Percentiles rank a stretch among this genome's conserved stretches.
These are phyloP conservation scores for Mollisiaceae sp. DNA, from an alignment of 2,329 filamentous ascomycete species.

Conservation along the genomic window DNA sequence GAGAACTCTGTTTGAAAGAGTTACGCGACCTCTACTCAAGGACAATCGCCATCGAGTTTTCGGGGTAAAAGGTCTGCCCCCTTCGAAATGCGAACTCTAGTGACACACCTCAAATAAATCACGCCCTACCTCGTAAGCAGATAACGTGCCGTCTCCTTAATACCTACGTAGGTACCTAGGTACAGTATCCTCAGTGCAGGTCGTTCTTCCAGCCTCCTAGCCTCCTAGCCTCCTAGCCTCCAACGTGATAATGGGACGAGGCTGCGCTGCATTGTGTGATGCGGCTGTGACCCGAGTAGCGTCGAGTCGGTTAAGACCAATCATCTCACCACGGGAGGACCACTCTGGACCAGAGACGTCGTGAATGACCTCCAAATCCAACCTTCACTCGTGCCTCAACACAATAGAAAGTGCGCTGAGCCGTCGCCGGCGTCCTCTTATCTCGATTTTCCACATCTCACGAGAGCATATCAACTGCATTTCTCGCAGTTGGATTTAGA, in stretches of 20 bases:
- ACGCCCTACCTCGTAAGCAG: neutral
- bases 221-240: neutral
- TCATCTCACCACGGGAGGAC: neutral
- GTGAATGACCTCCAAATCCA: conserved; percentile 2
- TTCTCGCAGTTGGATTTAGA: neutral
- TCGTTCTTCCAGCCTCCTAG: neutral
- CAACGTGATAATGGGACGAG: conserved; percentile 5
- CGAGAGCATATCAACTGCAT: neutral
- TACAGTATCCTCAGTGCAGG: neutral
- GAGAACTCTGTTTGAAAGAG: neutral
- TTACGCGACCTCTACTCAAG: conserved; percentile 9
- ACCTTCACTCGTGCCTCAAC: conserved; percentile 7
- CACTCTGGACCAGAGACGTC: neutral
- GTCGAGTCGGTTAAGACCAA: neutral
- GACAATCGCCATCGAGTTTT: neutral
- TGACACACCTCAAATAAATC: too few relatives aligned
- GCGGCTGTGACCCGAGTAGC: conserved; percentile 2
- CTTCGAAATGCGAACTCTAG: neutral
- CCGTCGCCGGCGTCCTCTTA: neutral
- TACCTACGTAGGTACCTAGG: too few relatives aligned
- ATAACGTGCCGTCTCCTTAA: neutral
- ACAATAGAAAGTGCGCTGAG: neutral
- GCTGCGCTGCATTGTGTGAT: neutral
- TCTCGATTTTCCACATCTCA: neutral
- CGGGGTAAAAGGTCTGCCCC: conserved; percentile 1